A percentile compares a stretch with the other conserved stretches of the same genome.
Conservation (phyloP, 2,329 filamentous ascomycete genomes). For the Epicoccum sorghinum region DNA sequence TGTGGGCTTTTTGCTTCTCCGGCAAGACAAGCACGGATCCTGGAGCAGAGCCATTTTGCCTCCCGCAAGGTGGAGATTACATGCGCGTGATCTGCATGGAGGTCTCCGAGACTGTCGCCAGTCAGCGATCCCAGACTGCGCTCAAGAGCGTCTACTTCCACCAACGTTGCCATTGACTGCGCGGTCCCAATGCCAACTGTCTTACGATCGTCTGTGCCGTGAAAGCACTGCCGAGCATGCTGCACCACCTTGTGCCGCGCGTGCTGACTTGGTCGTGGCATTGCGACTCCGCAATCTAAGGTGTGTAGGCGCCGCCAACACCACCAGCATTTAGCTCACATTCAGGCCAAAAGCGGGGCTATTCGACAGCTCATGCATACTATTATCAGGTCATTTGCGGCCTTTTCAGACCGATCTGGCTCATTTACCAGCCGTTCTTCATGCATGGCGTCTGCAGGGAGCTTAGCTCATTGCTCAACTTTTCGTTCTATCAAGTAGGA, state of each 20-base stretch:
- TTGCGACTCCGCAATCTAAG: constrained; percentile 20
- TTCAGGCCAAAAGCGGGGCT: constrained; percentile 38
- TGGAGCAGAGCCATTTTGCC: constrained; percentile 16
- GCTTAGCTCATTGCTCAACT: constrained; percentile 24
- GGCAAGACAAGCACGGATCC: constrained; percentile 12
- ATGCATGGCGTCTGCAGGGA: constrained; percentile 30
- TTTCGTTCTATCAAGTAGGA: constrained; percentile 18
- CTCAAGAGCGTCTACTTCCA: neutral
- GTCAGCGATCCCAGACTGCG: neutral
- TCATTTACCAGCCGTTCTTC: constrained; percentile 32
- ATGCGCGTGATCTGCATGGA: constrained; percentile 2
- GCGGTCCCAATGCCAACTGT: neutral
- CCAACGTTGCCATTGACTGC: neutral
- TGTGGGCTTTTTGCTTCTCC: constrained; percentile 2
- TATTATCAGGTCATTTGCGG: constrained; percentile 37
- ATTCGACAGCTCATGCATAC: constrained; percentile 34
- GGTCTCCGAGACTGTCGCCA: neutral
- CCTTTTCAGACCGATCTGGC: constrained; percentile 28
- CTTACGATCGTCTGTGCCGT: neutral
- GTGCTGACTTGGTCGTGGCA: constrained; percentile 6
- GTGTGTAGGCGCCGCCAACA: constrained; percentile 24
- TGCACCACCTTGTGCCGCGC: constrained; percentile 3
- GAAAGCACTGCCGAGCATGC: neutral
- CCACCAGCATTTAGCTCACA: constrained; percentile 39
- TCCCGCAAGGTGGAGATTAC: constrained; percentile 1